Evolutionary conservation across 2,329 filamentous ascomycete genomes (phyloP).

Genomic region (Paramyrothecium sp.): DNA sequence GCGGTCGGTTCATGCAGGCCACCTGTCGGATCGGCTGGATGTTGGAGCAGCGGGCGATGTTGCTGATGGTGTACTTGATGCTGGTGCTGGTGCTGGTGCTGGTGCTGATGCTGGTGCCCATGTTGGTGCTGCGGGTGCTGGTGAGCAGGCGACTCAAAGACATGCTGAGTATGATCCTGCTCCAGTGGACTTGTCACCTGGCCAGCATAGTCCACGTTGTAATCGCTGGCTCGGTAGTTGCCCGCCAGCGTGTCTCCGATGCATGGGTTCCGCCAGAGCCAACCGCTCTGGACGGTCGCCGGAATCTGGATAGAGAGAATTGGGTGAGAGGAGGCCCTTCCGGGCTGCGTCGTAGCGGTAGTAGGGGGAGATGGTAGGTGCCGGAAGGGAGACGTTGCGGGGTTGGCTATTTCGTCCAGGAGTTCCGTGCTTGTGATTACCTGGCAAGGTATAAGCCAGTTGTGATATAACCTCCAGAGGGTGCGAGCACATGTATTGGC

Average conservation of each 20-base stretch:
- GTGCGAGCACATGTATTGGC: slow-evolving; percentile 22
- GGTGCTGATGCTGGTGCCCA: slow-evolving; percentile 1
- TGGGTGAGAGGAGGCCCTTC: slow-evolving; percentile 51
- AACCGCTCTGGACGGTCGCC: slow-evolving; percentile 71
- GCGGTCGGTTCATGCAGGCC: slow-evolving; percentile 44
- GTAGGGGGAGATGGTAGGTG: slow-evolving; percentile 18
- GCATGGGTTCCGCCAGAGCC: slow-evolving; percentile 77
- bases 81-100: slow-evolving; percentile 24
- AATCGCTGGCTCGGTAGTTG: slow-evolving; percentile 71
- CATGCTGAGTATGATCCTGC: slow-evolving; percentile 62
- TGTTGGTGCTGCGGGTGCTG: slow-evolving; percentile 15
- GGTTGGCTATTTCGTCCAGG: slow-evolving; percentile 18
- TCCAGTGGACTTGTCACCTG: slow-evolving; percentile 65
- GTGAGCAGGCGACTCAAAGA: slow-evolving; percentile 52
- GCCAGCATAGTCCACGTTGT: slow-evolving; percentile 73
- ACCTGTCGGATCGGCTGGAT: slow-evolving; percentile 37
- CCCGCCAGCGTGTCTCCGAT: slow-evolving; percentile 70
- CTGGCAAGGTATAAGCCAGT: slow-evolving; percentile 21
- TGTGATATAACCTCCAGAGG: slow-evolving; percentile 19
- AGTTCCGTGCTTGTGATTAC: slow-evolving; percentile 16
- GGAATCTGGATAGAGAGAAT: slow-evolving; percentile 61
- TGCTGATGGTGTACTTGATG: slow-evolving; percentile 27
- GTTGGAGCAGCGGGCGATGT: slow-evolving; percentile 49
- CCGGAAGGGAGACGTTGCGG: slow-evolving; percentile 21
- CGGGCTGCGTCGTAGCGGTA: slow-evolving; percentile 43